Percentiles rank a stretch among this genome's conserved stretches.
phyloP scores from a whole-genome alignment of 2,329 filamentous ascomycete species.

The Clarireedia sp. region DNA sequence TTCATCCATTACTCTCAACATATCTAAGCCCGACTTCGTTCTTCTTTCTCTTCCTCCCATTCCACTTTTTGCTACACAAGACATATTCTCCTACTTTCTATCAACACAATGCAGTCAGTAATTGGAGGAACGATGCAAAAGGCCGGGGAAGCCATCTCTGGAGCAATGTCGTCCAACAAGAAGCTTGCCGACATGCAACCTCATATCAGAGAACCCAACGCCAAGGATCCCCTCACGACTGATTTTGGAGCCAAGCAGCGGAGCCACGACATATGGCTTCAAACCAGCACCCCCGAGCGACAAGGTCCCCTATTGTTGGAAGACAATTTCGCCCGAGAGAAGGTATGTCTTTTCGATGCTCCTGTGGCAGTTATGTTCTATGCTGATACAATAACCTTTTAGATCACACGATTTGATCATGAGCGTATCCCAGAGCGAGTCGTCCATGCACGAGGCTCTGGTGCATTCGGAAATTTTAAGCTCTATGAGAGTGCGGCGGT shows the following conservation, averaged over 20 bases:
- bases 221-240: constrained; percentile 57
- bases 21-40: not conserved
- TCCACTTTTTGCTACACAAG: not conserved
- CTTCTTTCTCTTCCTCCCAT: not conserved
- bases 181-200: constrained; percentile 23
- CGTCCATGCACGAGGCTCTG: constrained; percentile 50
- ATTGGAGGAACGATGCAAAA: constrained; percentile 13
- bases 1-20: not conserved
- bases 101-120: constrained; percentile 5
- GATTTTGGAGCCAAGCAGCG: constrained; percentile 69
- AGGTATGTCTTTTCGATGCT: constrained; percentile 38
- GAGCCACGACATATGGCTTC: constrained; percentile 73
- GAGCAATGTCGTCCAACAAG: constrained; percentile 21
- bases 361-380: too few relatives aligned
- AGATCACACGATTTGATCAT: constrained; percentile 52
- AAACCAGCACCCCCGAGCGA: constrained; percentile 51
- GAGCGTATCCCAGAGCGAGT: constrained; percentile 55
- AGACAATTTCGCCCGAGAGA: constrained; percentile 65
- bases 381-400: too few relatives aligned
- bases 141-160: constrained; percentile 18
- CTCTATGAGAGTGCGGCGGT: constrained; percentile 52
- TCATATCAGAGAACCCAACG: constrained; percentile 49
- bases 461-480: constrained; percentile 59
- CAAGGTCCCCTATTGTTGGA: constrained; percentile 64
- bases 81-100: not conserved